Base-by-base conservation (phyloP, 805 yeast genomes). In the Tetrapisispora nanseiensis region DNA sequence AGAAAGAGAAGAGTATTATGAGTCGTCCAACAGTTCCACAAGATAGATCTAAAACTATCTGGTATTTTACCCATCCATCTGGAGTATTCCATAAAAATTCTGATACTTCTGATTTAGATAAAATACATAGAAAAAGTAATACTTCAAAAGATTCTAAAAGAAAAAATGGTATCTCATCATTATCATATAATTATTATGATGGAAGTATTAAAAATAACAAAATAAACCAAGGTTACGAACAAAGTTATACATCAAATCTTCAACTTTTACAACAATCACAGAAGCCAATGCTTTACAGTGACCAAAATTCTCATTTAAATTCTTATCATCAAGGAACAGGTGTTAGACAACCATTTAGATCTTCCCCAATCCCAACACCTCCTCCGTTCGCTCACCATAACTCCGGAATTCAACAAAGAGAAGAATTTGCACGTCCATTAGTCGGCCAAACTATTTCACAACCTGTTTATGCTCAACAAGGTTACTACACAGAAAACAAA, bases 1-100 rank as follows among this genome's bases (percentile, higher is more conserved):
- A 12, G 9, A 35, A 35, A n/a, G 30, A 35, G 15, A 35, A 26
- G 26, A 30, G 26, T 10, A 35, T 24, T 18, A 35, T 35, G 38
- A 18, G 12, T 12, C 39, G 31, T 28, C 43, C 43, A 29, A 12
- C 33, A 12, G 12, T 34, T 23, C 43, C 43, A 12, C 39, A 28
- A 34, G 39, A 40, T 40, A 40, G 39, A 40, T 21, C 43, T 18
- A n/a, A 28, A 28, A 40, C 43, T 15, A 24, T 34, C 29, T 61
- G 66, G 66, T 46, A 45, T 30, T 61, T 61, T 42, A 47, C 52
- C 13, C 66, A 61, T 45, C 63, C 62, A 27, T 49, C 61, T 6
- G 58, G 58, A 4, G 35, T 35, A 18, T 57, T 57, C 37, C 47
- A 44, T 33, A 54, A 52, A 30, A 51, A 48, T 30, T 55, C 61